Conservation (phyloP, 1,284 basidiomycete species). For the Sanguinoderma infundibulare region DNA sequence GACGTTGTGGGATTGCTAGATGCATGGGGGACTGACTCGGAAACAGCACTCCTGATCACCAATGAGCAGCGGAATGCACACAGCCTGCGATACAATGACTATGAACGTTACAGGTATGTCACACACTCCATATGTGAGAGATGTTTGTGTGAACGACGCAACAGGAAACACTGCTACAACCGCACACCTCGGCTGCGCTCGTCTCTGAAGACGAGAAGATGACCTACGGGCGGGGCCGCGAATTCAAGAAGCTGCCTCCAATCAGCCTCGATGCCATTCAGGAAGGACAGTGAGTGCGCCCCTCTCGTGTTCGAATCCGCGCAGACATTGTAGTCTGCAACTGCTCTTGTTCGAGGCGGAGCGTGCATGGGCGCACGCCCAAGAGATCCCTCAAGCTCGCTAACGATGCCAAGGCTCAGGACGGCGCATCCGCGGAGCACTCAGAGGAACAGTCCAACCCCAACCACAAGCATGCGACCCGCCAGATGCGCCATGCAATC, state of each 20-base stretch:
- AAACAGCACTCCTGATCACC: conserved; percentile 75
- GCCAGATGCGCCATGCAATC: conserved; percentile 85
- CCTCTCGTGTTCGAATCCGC: background rate
- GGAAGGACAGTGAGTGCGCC: conserved; percentile 75
- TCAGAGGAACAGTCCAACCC: conserved; percentile 52
- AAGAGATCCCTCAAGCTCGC: conserved; percentile 73
- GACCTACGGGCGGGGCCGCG: conserved; percentile 88
- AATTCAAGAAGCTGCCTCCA: conserved; percentile 83
- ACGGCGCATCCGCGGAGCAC: conserved; percentile 41
- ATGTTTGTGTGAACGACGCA: background rate
- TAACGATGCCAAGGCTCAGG: conserved; percentile 33
- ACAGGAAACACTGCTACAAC: conserved; percentile 88
- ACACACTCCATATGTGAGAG: background rate
- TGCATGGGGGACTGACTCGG: conserved; percentile 7
- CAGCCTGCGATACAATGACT: conserved; percentile 90
- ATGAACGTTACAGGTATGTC: conserved; percentile 77
- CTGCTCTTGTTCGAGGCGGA: conserved; percentile 89
- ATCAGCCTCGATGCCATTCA: conserved; percentile 69
- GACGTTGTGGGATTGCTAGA: background rate
- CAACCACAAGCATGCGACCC: conserved; percentile 75
- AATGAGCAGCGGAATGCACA: conserved; percentile 92
- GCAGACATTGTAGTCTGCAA: conserved; percentile 62
- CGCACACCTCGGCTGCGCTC: conserved; percentile 89
- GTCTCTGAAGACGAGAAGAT: conserved; percentile 79
- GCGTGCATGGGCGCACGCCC: conserved; percentile 88